Base-by-base conservation (phyloP, 106 monocot genomes). In the Gastrodia elata region DNA sequence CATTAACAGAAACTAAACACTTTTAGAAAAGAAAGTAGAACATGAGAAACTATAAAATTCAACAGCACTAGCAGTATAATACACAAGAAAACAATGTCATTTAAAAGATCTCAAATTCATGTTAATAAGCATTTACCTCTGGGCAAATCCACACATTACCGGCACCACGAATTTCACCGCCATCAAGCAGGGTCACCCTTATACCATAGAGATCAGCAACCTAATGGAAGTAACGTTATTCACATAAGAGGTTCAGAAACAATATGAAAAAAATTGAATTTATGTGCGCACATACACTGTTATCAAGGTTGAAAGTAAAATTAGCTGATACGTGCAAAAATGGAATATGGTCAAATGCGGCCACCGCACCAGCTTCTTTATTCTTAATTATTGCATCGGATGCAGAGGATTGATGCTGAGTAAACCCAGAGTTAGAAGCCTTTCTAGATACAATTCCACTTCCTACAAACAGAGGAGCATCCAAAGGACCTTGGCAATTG, bases 161-260 rank as follows among this genome's bases (percentile, higher is more conserved):
- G 83, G 98, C 98, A 34, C 98, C 98, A 77, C 98, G 85, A 80
- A 98, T 93, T 86, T 98, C 98, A 74, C 98, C 98, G 68, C 91
- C 98, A 83, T 93, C 93, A 49, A 98, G 73, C 22, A 98, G 89
- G 67, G 75, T 88, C 64, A 83, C 90, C 81, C 93, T 90, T 64
- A 98, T 93, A 72, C 98, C 98, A 91, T 98, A 98, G 40, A 98
- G 80, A 75, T 98, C 98, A 73, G 86, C 98, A 80, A 98, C 93
- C 98, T 98, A 73, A 44, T 49, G 42, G 18, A 40, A 72, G 68
- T 8, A 73, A 82, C 43, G 68, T 43, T 44, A 55, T 46, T 73
- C 25, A 34, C 65, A 48, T n/a, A 36, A 73, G 70, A 71, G 35
- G 28, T 5, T 38, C 27, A 32, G 27, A 35, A 27, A 70, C 5